Percentiles rank a stretch among this genome's conserved stretches.
Conservation (phyloP, 306 rosid genomes). For the Fragaria vesca region DNA sequence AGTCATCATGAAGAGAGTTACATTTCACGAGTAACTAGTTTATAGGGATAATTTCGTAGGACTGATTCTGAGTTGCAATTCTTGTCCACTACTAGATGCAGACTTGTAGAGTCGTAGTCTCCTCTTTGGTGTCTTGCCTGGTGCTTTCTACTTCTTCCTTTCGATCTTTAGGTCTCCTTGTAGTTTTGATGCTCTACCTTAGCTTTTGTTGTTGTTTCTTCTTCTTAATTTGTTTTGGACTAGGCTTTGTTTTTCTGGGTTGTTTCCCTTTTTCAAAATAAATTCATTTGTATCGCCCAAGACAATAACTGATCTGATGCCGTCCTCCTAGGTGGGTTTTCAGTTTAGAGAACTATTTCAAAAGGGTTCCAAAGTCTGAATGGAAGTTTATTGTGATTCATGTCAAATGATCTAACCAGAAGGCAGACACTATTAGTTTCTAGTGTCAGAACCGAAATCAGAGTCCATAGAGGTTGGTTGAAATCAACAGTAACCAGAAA, state of each 20-base stretch:
- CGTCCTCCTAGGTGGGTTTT: neutral
- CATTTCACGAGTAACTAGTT: no score
- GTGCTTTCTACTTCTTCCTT: neutral
- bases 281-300: neutral
- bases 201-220: neutral
- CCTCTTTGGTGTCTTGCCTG: neutral
- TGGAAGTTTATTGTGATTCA: neutral
- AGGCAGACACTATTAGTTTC: no score
- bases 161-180: neutral
- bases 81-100: neutral
- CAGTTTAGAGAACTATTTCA: neutral
- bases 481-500: neutral
- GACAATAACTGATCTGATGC: neutral
- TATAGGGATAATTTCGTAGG: no score
- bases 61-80: neutral
- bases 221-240: neutral
- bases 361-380: neutral
- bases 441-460: neutral
- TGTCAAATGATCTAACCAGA: neutral
- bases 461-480: neutral
- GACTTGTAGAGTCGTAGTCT: neutral
- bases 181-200: neutral
- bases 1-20: neutral
- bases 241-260: neutral
- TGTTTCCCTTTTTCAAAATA: neutral